Conservation (phyloP, 208 protist genomes). For the Leptomonas pyrrhocoris region DNA sequence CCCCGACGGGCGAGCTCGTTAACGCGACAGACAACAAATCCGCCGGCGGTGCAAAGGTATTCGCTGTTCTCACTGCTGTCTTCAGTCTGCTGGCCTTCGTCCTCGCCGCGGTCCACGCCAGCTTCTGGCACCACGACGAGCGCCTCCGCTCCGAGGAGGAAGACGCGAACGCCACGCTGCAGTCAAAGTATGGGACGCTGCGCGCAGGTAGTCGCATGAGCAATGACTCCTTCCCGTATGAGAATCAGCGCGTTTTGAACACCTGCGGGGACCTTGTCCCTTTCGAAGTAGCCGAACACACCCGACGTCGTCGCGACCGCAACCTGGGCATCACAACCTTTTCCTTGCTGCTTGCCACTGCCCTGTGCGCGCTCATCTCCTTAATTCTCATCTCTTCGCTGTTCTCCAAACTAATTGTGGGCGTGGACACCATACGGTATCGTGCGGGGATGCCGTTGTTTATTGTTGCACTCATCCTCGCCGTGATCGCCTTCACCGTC, state of each 20-base stretch:
- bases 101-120: slow-evolving; percentile 14
- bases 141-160: not conserved
- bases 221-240: slow-evolving; percentile 13
- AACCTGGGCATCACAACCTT: slow-evolving; percentile 12
- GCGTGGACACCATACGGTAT: not conserved
- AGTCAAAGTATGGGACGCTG: not conserved
- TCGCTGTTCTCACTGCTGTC: slow-evolving; percentile 6
- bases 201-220: not conserved
- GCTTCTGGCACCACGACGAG: not conserved
- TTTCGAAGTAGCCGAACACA: slow-evolving; percentile 16
- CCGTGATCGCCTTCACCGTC: not conserved
- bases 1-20: no score
- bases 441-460: slow-evolving; percentile 8
- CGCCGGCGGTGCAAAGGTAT: not conserved
- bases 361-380: slow-evolving; percentile 16
- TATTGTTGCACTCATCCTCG: not conserved
- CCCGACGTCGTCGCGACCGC: no score
- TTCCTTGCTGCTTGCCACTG: slow-evolving; percentile 17
- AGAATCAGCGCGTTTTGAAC: slow-evolving; percentile 1
- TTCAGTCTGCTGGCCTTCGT: slow-evolving; percentile 20
- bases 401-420: not conserved
- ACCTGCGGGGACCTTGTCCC: not conserved
- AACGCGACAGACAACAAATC: not conserved
- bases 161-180: slow-evolving; percentile 1
- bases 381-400: slow-evolving; percentile 1